These are phyloP conservation scores for Dothideomycetes sp. DNA, from an alignment of 2,329 filamentous ascomycete species.

Conservation along the genomic window DNA sequence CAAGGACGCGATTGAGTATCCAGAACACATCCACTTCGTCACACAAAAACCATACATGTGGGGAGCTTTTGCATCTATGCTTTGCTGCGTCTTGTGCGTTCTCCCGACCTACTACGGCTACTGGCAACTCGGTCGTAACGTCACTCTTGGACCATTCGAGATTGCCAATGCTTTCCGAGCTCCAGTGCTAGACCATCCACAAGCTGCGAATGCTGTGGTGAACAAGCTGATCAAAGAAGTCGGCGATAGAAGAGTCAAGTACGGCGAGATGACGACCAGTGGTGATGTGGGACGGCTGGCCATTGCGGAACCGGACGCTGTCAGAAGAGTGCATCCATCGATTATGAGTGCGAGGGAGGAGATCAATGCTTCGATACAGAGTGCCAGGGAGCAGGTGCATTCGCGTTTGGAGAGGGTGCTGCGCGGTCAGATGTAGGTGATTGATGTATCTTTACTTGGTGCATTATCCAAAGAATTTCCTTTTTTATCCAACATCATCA, in stretches of 20 bases:
- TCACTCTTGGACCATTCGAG: conserved; percentile 24
- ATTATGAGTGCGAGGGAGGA: too few species aligned
- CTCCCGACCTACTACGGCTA: conserved; percentile 24
- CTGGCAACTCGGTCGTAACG: conserved; percentile 25
- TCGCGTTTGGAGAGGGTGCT: too few species aligned
- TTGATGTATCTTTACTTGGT: too few species aligned
- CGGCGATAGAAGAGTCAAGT: conserved; percentile 4
- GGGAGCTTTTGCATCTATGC: conserved; percentile 19
- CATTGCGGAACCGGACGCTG: conserved; percentile 5
- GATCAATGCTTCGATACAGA: too few species aligned
- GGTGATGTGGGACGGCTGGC: background rate
- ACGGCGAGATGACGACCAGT: conserved; percentile 3
- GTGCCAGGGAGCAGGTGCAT: too few species aligned
- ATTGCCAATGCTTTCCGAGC: conserved; percentile 25
- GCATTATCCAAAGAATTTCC: too few species aligned
- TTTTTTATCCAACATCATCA: too few species aligned
- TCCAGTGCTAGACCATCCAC: conserved; percentile 8
- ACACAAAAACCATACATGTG: conserved; percentile 19
- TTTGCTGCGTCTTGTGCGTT: conserved; percentile 21
- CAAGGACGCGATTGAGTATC: conserved; percentile 11
- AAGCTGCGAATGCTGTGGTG: conserved; percentile 2
- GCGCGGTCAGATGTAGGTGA: too few species aligned
- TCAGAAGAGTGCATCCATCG: conserved; percentile 3
- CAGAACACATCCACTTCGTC: conserved; percentile 15
- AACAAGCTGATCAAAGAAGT: conserved; percentile 4